Conservation (phyloP, 768 basidiomycete species). For the Rhodotorula toruloides region DNA sequence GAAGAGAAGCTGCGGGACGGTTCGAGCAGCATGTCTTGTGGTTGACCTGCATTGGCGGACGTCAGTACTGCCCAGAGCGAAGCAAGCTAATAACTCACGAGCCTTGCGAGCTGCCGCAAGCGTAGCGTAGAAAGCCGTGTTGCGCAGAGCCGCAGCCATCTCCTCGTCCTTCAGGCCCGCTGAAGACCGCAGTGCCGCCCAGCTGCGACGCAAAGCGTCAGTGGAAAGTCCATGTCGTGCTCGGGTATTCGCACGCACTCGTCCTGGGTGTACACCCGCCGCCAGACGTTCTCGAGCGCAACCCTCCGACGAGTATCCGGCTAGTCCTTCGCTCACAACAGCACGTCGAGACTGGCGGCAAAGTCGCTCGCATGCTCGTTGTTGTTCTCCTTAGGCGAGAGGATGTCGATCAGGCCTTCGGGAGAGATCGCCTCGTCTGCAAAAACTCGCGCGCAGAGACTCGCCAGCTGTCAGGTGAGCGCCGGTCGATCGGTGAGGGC, state of each 20-base stretch:
- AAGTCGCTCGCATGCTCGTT: conserved; percentile 53
- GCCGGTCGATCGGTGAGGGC: conserved; percentile 40
- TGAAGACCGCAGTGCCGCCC: conserved; percentile 70
- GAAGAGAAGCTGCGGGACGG: conserved; percentile 39
- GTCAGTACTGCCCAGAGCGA: background rate
- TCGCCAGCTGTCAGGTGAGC: conserved; percentile 64
- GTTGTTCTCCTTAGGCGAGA: conserved; percentile 76
- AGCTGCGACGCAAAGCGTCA: conserved; percentile 53
- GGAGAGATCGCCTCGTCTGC: conserved; percentile 67
- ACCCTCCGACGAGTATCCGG: conserved; percentile 66
- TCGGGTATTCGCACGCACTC: conserved; percentile 56
- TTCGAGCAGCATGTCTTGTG: conserved; percentile 26
- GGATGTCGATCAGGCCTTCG: conserved; percentile 75
- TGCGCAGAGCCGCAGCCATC: conserved; percentile 63
- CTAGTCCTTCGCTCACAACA: conserved; percentile 57
- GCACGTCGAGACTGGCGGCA: conserved; percentile 48
- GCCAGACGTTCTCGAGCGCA: conserved; percentile 73
- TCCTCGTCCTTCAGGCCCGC: conserved; percentile 70
- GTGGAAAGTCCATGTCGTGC: background rate
- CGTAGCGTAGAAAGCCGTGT: conserved; percentile 69
- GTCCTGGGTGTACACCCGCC: conserved; percentile 79
- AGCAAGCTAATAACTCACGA: conserved; percentile 12
- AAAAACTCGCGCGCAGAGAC: conserved; percentile 63
- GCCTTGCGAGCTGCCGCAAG: conserved; percentile 46
- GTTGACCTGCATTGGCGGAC: background rate